These are phyloP conservation scores for Penicillium atrosanguineum DNA, from an alignment of 495 filamentous ascomycete species.

Conservation along the genomic window DNA sequence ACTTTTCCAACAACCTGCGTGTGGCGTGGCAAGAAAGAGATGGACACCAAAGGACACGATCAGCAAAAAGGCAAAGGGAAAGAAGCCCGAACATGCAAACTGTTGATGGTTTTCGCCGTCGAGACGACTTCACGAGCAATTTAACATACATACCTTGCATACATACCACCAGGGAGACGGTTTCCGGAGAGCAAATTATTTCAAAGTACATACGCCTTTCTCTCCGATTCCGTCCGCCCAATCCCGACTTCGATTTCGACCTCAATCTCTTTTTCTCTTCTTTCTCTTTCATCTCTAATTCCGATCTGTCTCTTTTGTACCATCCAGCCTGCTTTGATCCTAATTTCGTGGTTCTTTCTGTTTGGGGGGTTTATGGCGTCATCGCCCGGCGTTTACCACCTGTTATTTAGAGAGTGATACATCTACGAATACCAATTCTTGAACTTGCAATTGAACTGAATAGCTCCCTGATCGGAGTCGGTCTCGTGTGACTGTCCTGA, in stretches of 20 bases:
- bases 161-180: conserved; percentile 12
- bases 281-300: not conserved
- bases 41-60: not conserved
- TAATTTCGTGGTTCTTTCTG: not conserved
- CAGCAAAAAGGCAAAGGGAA: not conserved
- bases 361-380: not conserved
- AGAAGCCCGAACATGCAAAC: not conserved
- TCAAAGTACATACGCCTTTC: conserved; percentile 15
- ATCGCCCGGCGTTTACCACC: not conserved
- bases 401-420: not conserved
- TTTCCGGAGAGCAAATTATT: conserved; percentile 5
- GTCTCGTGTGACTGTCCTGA: not conserved
- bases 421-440: not conserved
- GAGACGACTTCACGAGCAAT: conserved; percentile 20
- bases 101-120: conserved; percentile 4
- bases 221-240: not conserved
- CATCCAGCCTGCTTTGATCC: not conserved
- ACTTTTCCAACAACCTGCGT: not conserved
- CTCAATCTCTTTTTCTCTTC: not conserved
- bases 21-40: conserved; percentile 3
- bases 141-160: conserved; percentile 18
- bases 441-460: not conserved
- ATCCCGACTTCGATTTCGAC: not conserved
- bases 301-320: not conserved
- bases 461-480: not conserved